Evolutionary conservation across 352 stramenopile species (phyloP).

Genomic region (Phytophthora tentaculata): DNA sequence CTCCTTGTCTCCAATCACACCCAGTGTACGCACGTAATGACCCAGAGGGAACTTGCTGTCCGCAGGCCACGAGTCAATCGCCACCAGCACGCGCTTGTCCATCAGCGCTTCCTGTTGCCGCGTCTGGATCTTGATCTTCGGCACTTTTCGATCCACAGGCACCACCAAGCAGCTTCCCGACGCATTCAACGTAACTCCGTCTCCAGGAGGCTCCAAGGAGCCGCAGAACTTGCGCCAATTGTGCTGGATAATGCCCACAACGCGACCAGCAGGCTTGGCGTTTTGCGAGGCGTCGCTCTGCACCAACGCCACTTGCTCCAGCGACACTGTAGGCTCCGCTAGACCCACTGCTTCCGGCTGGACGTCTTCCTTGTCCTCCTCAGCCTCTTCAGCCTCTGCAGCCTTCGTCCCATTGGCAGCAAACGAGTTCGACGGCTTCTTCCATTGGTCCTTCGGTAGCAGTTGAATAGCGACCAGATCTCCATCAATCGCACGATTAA

Average conservation of each 20-base stretch:
- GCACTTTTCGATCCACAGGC: constrained; percentile 90
- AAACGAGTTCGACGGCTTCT: constrained; percentile 77
- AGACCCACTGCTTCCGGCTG: constrained; percentile 46
- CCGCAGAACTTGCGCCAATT: constrained; percentile 96
- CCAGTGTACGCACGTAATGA: constrained; percentile 97
- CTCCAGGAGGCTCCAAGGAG: constrained; percentile 88
- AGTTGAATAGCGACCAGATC: constrained; percentile 98
- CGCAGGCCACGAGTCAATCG: constrained; percentile 95
- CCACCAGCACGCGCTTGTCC: constrained; percentile 94
- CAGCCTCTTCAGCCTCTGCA: constrained; percentile 49
- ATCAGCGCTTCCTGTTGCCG: constrained; percentile 91
- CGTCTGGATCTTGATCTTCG: constrained; percentile 95
- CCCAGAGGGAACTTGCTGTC: constrained; percentile 92
- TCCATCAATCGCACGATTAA: constrained; percentile 98
- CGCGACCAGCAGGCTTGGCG: constrained; percentile 75
- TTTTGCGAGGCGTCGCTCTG: constrained; percentile 57
- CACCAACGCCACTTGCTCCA: constrained; percentile 66
- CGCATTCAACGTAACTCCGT: constrained; percentile 43
- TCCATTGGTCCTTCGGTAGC: constrained; percentile 85
- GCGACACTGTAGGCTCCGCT: constrained; percentile 68
- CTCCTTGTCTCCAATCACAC: constrained; percentile 96
- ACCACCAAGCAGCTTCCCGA: constrained; percentile 80
- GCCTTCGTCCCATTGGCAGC: constrained; percentile 49
- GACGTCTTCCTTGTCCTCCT: constrained; percentile 50
- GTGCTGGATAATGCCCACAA: constrained; percentile 93